Conservation (phyloP, 371 early-diverging fungal genomes). For the Dinochytrium kinnereticum region DNA sequence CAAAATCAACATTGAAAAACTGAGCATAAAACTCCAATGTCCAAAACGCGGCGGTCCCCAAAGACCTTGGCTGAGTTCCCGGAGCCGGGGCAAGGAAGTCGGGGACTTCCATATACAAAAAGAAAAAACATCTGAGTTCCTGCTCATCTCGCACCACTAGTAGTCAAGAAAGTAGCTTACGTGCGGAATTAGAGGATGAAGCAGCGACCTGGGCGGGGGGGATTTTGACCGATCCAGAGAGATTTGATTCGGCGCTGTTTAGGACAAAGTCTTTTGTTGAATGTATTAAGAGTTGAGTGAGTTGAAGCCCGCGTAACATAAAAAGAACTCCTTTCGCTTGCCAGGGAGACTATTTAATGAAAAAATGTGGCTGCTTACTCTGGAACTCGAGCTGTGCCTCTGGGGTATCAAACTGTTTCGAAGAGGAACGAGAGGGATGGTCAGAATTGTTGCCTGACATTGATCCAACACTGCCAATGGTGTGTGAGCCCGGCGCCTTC, state of each 20-base stretch:
- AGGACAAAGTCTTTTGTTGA: constrained; percentile 49
- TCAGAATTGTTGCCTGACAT: too few relatives aligned
- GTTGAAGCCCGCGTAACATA: too few relatives aligned
- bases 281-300: too few relatives aligned
- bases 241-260: constrained; percentile 44
- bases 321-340: too few relatives aligned
- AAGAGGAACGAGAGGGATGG: too few relatives aligned
- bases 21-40: constrained; percentile 84
- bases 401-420: constrained; percentile 40
- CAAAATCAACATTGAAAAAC: constrained; percentile 91
- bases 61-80: constrained; percentile 16
- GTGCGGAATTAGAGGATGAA: background rate
- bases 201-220: background rate
- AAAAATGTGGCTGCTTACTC: constrained; percentile 29
- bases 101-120: constrained; percentile 5
- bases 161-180: background rate
- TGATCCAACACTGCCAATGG: too few relatives aligned
- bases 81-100: constrained; percentile 18
- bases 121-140: too few relatives aligned
- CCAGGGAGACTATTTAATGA: background rate
- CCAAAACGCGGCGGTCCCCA: constrained; percentile 61
- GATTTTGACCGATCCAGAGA: constrained; percentile 22
- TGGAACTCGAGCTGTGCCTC: constrained; percentile 52
- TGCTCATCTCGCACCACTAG: background rate
- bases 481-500: too few relatives aligned